Conservation (phyloP, 2,329 filamentous ascomycete species). For the Cladophialophora chaetospira region DNA sequence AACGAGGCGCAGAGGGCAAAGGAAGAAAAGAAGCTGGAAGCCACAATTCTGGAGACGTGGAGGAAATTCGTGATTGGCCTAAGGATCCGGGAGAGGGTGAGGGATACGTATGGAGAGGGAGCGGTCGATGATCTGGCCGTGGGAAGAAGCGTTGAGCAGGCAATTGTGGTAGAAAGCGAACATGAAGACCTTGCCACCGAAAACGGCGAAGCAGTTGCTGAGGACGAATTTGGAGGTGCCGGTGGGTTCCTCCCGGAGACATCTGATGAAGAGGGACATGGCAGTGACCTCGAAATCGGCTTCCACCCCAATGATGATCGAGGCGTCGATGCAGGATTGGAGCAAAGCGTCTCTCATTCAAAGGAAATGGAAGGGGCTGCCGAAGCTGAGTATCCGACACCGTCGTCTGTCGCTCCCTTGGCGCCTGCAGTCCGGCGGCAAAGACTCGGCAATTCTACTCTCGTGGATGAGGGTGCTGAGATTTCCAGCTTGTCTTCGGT, state of each 20-base stretch:
- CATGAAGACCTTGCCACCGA: slow-evolving; percentile 21
- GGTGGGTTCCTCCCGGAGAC: slow-evolving; percentile 39
- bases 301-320: slow-evolving; percentile 13
- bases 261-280: slow-evolving; percentile 32
- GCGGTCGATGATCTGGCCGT: slow-evolving; percentile 25
- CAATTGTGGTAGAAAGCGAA: slow-evolving; percentile 33
- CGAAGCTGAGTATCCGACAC: slow-evolving; percentile 25
- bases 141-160: slow-evolving; percentile 23
- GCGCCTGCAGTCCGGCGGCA: slow-evolving; percentile 8
- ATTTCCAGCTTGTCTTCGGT: slow-evolving; percentile 18
- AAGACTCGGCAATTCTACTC: slow-evolving; percentile 3
- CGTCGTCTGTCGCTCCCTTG: slow-evolving; percentile 17
- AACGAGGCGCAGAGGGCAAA: slow-evolving; percentile 74
- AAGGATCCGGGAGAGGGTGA: slow-evolving; percentile 76
- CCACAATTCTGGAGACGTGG: slow-evolving; percentile 74
- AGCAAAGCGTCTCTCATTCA: not conserved
- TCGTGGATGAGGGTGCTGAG: slow-evolving; percentile 15
- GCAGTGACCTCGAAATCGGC: slow-evolving; percentile 45
- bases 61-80: slow-evolving; percentile 83
- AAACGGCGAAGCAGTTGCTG: not conserved
- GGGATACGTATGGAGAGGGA: slow-evolving; percentile 70
- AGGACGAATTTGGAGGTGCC: slow-evolving; percentile 35
- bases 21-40: slow-evolving; percentile 80
- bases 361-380: slow-evolving; percentile 16
- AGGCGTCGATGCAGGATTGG: not conserved